Base-by-base conservation (phyloP, 495 filamentous ascomycete species). In the Wilcoxina mikolae region DNA sequence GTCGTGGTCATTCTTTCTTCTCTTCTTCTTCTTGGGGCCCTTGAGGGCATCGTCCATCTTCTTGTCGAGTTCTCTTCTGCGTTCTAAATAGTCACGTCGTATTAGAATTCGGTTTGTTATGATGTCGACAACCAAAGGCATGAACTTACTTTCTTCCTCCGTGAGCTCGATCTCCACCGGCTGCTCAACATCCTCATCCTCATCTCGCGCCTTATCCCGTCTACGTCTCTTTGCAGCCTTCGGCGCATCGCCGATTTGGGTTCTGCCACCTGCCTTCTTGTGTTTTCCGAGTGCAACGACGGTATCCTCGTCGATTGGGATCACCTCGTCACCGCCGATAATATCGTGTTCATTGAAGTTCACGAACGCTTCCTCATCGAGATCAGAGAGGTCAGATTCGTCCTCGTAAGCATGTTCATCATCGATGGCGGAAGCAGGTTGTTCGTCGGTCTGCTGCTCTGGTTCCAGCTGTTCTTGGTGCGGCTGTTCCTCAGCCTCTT, bases 321-420 rank as follows among this genome's bases (percentile, higher is more conserved):
- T 76, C 26, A 76, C 72, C 22, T 52, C 25, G 28, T 81, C 78
- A 57, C 88, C 78, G 25, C 54, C 50, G 28, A 65, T n/a, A n/a
- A n/a, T 27, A 80, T 79, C 53, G 75, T 76, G 0, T 83, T 84
- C 52, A 62, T 95, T 87, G 69, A 94, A 95, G 60, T 94, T 80
- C 43, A 84, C 82, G 68, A 99, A 95, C 66, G 93, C 82, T 43
- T 83, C 83, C 66, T 96, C 91, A 68, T 96, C 93, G 60, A 98
- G 82, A 67, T 98, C 91, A 9, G 89, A 95, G 15, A 94, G 78
- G 59, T 89, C 87, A 0, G 82, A 84, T n/a, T 74, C 60, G 46
- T 68, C 72, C 20, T 67, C 73, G n/a, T 69, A 67, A 27, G 60
- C 41, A 15, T 7, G 31, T n/a, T 9, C 42, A 5, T 9, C 22